A percentile compares a stretch with the other conserved stretches of the same genome.
Conservation (phyloP, 2,329 filamentous ascomycete genomes). For the Myrmaecium sp. region DNA sequence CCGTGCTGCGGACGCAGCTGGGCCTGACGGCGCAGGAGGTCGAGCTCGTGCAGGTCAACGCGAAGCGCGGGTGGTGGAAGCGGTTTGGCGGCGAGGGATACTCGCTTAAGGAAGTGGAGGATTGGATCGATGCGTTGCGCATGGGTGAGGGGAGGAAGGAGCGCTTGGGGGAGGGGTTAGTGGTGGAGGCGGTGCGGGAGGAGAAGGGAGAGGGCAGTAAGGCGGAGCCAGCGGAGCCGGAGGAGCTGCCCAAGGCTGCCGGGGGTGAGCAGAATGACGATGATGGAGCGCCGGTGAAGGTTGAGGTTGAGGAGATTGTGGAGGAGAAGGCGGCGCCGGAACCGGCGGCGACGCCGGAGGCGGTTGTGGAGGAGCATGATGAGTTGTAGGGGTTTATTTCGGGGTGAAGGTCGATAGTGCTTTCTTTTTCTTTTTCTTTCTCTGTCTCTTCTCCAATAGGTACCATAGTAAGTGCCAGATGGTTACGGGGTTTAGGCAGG, state of each 20-base stretch:
- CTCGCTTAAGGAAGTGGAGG: conserved; percentile 48
- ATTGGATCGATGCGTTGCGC: conserved; percentile 81
- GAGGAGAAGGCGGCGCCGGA: conserved; percentile 6
- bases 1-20: conserved; percentile 42
- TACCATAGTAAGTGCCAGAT: too few species aligned
- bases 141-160: conserved; percentile 74
- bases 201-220: neutral
- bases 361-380: conserved; percentile 9
- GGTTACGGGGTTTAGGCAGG: too few species aligned
- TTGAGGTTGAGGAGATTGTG: conserved; percentile 15
- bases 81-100: conserved; percentile 45
- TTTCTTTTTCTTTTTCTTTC: too few species aligned
- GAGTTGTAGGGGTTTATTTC: too few species aligned
- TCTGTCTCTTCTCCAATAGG: too few species aligned
- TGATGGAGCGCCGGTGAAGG: conserved; percentile 15
- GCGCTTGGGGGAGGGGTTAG: conserved; percentile 39
- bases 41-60: conserved; percentile 69
- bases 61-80: conserved; percentile 73
- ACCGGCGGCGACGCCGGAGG: conserved; percentile 3
- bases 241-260: conserved; percentile 12
- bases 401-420: too few species aligned
- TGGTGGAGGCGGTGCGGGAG: conserved; percentile 14
- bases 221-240: conserved; percentile 5
- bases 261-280: conserved; percentile 12
- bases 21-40: conserved; percentile 40